phyloP scores from a whole-genome alignment of 805 yeast species.

The Kodamaea nitidulidarum region DNA sequence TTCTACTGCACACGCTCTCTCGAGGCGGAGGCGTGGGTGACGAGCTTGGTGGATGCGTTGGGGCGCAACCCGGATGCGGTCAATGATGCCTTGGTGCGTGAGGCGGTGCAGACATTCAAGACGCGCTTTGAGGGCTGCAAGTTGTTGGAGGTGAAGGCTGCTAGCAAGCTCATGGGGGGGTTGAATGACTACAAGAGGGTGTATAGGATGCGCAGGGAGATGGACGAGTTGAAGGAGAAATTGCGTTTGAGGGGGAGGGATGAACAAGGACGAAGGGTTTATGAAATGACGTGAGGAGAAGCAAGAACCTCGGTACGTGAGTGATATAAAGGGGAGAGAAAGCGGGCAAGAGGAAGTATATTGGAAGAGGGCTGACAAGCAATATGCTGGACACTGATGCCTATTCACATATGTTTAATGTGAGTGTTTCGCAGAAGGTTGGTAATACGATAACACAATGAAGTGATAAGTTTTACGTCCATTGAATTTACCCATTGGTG shows the following conservation, averaged over 20 bases:
- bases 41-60: conserved; percentile 10
- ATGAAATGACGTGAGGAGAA: not conserved
- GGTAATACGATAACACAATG: no score
- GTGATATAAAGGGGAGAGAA: not conserved
- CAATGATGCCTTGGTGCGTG: conserved; percentile 6
- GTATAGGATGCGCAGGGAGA: not conserved
- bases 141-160: conserved; percentile 3
- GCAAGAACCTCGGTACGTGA: not conserved
- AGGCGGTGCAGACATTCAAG: conserved; percentile 10
- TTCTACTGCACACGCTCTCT: conserved; percentile 10
- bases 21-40: conserved; percentile 14
- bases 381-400: no score
- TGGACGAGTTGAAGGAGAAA: not conserved
- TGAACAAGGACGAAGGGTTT: not conserved
- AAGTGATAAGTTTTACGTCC: no score
- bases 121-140: conserved; percentile 7
- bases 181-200: conserved; percentile 1
- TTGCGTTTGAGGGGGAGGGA: not conserved
- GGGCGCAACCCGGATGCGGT: conserved; percentile 6
- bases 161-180: not conserved
- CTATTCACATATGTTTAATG: no score
- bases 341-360: no score
- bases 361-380: no score
- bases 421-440: no score
- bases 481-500: no score